Percentiles rank a stretch among this genome's conserved stretches.
phyloP scores from a whole-genome alignment of 2,329 filamentous ascomycete genomes.

The Raffaelea albimanens region DNA sequence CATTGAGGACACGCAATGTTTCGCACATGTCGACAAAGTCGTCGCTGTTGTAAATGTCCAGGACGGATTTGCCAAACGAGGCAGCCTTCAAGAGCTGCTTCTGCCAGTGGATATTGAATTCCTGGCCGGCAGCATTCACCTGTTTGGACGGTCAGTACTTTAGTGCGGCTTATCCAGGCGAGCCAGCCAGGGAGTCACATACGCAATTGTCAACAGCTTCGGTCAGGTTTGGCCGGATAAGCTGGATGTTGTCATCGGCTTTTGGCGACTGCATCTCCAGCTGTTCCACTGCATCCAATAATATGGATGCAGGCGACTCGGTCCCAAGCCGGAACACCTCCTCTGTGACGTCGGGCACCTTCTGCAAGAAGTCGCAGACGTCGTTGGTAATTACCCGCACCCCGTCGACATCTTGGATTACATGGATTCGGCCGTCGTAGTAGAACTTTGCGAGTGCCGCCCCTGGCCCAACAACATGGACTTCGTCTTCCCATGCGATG shows the following conservation, averaged over 20 bases:
- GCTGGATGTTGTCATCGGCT: constrained; percentile 93
- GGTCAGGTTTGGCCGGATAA: constrained; percentile 77
- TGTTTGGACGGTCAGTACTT: not conserved
- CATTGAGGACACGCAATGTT: constrained; percentile 83
- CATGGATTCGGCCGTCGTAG: constrained; percentile 84
- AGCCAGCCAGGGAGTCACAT: too few relatives aligned
- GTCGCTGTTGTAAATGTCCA: constrained; percentile 95
- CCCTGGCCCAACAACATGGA: constrained; percentile 83
- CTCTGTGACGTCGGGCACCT: constrained; percentile 76
- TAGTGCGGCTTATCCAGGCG: too few relatives aligned
- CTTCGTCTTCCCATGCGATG: constrained; percentile 95
- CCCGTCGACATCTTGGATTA: constrained; percentile 79
- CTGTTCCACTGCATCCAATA: constrained; percentile 85
- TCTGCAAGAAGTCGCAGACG: constrained; percentile 95
- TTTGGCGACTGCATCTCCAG: constrained; percentile 91
- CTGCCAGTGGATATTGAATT: constrained; percentile 86
- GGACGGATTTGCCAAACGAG: constrained; percentile 92
- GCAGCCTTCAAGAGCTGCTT: constrained; percentile 93
- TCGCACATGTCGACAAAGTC: constrained; percentile 99
- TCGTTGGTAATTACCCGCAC: constrained; percentile 84
- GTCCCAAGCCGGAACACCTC: constrained; percentile 86
- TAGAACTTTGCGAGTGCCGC: constrained; percentile 70
- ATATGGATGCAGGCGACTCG: constrained; percentile 80
- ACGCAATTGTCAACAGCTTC: constrained; percentile 88
- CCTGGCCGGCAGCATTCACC: constrained; percentile 80